Evolutionary conservation across 2,329 filamentous ascomycete species (phyloP).

Genomic region (Fusarium nisikadoi): DNA sequence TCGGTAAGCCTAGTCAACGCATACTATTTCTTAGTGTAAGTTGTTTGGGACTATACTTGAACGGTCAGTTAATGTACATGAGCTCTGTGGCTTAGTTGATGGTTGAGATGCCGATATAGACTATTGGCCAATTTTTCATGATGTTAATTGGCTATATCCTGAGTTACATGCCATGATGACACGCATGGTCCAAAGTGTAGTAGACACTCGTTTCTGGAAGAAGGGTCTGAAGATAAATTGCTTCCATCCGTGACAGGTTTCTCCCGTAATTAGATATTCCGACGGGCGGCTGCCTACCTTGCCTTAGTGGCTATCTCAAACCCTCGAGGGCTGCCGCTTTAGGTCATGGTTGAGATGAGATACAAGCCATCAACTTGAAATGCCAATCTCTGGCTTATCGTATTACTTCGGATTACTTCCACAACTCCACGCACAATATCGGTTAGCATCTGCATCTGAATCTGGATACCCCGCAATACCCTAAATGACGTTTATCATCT

Average conservation of each 20-base stretch:
- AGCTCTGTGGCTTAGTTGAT: background rate
- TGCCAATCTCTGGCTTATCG: background rate
- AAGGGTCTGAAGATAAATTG: background rate
- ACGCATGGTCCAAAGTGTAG: background rate
- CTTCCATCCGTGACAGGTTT: background rate
- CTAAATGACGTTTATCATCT: constrained; percentile 29
- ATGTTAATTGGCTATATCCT: background rate
- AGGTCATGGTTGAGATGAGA: background rate
- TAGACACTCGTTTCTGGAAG: background rate
- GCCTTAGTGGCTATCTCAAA: background rate
- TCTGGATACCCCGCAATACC: constrained; percentile 32
- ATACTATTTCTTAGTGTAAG: background rate
- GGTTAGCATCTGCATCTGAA: constrained; percentile 13
- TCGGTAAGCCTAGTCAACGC: background rate
- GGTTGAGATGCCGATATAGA: background rate
- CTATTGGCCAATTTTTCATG: background rate
- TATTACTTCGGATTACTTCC: constrained; percentile 1
- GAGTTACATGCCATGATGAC: background rate
- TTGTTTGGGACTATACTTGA: background rate
- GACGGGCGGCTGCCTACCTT: background rate
- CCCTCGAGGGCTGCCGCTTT: background rate
- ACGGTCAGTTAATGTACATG: background rate
- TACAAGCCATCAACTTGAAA: background rate
- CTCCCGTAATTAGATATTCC: background rate
- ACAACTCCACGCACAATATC: constrained; percentile 2